Evolutionary conservation across 163 green algal genomes (phyloP), one percentile per base, ranked within the genome.

Genomic region (Chlorella variabilis): DNA sequence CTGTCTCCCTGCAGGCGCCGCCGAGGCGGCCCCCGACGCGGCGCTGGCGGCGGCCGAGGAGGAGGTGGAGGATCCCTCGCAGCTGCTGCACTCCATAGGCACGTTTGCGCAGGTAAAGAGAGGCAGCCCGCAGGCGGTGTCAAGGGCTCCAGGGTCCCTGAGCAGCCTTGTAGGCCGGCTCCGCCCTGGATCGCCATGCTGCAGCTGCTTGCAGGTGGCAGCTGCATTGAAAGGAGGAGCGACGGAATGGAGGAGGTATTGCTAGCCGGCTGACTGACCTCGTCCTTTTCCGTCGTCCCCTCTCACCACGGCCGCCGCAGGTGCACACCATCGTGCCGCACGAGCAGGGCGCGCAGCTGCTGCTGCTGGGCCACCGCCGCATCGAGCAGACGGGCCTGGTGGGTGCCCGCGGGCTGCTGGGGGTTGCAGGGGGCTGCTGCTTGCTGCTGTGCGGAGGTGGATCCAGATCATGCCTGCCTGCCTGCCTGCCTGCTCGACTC

Each of bases 341-440:
- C 31, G 74, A 90, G 49, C 23, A 80, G 45, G 86, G 87, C 11
- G 94, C 92, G 2, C 93, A 98, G 89, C 85, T 99, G 86, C 89
- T 98, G 84, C 91, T 99, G 77, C 87, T 98, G 79, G 96, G 95
- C 4, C 96, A 99, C 84, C 86, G 95, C 15, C 88, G 96, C 4
- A 85, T 99, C 5, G 85, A 86, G 68, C 86, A 87, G 5, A 91
- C 89, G 1, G 80, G 77, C 41, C 85, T 84, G 69, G 88, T 91
- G 66, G 71, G 45, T 29, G 54, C 29, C 42, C 45, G 29, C 17
- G 8, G 9, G 66, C 38, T 58, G 25, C 11, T 25, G 11, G 17
- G 23, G 5, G 31, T 15, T 27, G n/a, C 59, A 9, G 25, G 31
- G 59, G 27, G 63, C 63, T 71, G 33, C 20, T 42, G 33, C 20